Evolutionary conservation across 164 flowering plant species (phyloP).

Genomic region (Magnolia officinalis): DNA sequence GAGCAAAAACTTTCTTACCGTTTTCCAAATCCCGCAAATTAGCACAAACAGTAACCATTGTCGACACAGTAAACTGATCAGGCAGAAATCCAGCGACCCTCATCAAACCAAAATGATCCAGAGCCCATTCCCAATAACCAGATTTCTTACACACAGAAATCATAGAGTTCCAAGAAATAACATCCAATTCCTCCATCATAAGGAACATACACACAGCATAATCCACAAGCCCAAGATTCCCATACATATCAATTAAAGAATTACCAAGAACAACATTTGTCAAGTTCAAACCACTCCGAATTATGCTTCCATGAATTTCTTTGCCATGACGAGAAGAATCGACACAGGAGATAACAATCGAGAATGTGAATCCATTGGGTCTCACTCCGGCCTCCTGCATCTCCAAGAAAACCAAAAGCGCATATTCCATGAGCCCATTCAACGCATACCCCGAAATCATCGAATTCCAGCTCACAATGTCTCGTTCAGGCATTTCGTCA

Average conservation of each 20-base stretch:
- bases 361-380: slow-evolving; percentile 39
- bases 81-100: slow-evolving; percentile 26
- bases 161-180: slow-evolving; percentile 49
- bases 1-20: slow-evolving; percentile 58
- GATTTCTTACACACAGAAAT: slow-evolving; percentile 32
- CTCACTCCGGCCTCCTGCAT: slow-evolving; percentile 30
- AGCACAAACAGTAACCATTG: slow-evolving; percentile 39
- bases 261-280: slow-evolving; percentile 44
- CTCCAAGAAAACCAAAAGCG: slow-evolving; percentile 19
- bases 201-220: slow-evolving; percentile 46
- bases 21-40: slow-evolving; percentile 37
- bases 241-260: slow-evolving; percentile 49
- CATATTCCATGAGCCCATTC: slow-evolving; percentile 20
- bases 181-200: slow-evolving; percentile 40
- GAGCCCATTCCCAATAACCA: slow-evolving; percentile 26
- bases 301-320: slow-evolving; percentile 40
- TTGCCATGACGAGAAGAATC: slow-evolving; percentile 27
- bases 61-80: slow-evolving; percentile 51
- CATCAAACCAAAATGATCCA: slow-evolving; percentile 30
- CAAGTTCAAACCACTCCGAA: slow-evolving; percentile 24
- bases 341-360: slow-evolving; percentile 29
- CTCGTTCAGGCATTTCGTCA: slow-evolving; percentile 34
- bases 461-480: slow-evolving; percentile 39
- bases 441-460: slow-evolving; percentile 31
- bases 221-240: slow-evolving; percentile 36